phyloP scores from a whole-genome alignment of 139 green algal genomes.

The Chlamydomonas schloesseri region DNA sequence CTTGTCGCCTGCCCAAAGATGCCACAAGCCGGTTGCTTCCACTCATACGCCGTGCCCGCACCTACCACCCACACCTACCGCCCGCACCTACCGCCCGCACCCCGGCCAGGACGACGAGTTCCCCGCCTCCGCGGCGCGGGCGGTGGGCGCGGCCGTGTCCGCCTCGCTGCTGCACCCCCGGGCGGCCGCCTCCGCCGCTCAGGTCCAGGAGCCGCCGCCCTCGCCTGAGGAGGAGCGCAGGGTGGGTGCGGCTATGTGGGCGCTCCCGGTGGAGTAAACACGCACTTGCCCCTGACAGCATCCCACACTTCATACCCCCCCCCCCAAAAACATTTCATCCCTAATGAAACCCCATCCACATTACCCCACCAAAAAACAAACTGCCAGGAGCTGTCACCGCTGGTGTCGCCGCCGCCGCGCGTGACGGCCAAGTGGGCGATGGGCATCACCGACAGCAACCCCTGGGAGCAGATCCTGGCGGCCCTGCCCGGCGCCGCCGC shows the following conservation, averaged over 20 bases:
- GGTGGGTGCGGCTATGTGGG: background rate
- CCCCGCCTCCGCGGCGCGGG: background rate
- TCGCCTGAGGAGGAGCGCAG: background rate
- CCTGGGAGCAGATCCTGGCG: background rate
- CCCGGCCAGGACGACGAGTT: constrained; percentile 5
- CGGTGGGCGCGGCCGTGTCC: background rate
- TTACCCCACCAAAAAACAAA: no score
- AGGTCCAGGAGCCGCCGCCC: constrained; percentile 30
- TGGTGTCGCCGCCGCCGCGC: background rate
- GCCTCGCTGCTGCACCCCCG: background rate
- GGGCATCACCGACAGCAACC: constrained; percentile 29
- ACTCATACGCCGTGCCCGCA: background rate
- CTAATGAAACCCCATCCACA: background rate
- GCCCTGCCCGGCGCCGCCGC: background rate
- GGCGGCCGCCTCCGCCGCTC: background rate
- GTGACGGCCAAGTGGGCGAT: background rate
- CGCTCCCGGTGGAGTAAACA: no score
- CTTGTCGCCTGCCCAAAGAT: no score
- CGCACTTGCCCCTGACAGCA: background rate
- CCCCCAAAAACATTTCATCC: no score
- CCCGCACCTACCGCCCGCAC: background rate
- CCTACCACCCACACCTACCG: no score
- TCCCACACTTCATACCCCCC: no score
- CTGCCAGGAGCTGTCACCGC: background rate
- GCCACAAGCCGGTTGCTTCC: no score